Base-by-base conservation (phyloP, 257 asterid species). In the Euphrasia confusa region DNA sequence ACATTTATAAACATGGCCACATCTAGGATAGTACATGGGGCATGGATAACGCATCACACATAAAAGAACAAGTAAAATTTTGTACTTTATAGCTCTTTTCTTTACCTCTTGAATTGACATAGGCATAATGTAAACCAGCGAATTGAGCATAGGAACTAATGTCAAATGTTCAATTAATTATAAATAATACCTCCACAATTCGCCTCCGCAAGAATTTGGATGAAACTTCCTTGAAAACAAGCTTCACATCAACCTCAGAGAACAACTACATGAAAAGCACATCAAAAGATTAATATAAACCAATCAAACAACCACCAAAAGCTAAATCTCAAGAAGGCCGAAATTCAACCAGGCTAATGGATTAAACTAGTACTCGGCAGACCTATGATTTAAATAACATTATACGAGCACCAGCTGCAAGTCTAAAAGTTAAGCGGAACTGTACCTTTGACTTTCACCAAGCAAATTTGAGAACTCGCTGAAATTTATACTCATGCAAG, bases 231-330 rank as follows among this genome's bases (percentile, higher is more conserved):
- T 87, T 89, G 69, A 83, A 89, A 58, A 92, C 99, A 60, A 92
- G 79, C 91, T 92, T 92, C 83, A 92, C 99, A 63, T 92, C 99
- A 37, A 81, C 94, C 86, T 87, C 96, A 7, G 89, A 77, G 78
- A 77, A 93, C 30, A 88, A 74, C 98, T 91, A 65, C 39, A 74
- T 65, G 61, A 68, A 68, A 59, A 63, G 39, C 54, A 70, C 5
- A 56, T 14, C 28, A 58, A 52, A 40, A 57, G 32, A 48, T 45
- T 18, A 14, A 35, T 44, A 53, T 18, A 62, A 54, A 40, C 47
- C 54, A 53, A 17, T 13, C 21, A 40, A 26, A 18, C 28, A 61
- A 70, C n/a, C 37, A 42, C 26, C 58, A 33, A 32, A 33, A 65
- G 37, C 33, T 21, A 39, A 47, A 73, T 63, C 39, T 47, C 54